Base-by-base conservation (phyloP, 2,329 filamentous ascomycete species). In the Delphinella strobiligena region DNA sequence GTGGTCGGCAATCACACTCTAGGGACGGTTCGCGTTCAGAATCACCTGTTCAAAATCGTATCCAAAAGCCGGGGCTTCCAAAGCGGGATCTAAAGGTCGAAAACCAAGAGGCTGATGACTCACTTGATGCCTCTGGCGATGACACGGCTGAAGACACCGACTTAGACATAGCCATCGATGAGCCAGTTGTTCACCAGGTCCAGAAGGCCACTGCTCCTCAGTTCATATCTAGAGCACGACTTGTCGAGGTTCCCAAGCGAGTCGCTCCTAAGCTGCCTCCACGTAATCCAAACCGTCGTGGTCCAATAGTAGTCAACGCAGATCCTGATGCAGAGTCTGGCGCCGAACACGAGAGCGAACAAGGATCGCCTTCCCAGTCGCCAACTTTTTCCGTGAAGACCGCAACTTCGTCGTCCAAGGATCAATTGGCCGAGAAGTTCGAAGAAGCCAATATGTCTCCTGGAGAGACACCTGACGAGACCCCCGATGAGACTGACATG, bases 231-330 rank as follows among this genome's bases (percentile, higher is more conserved):
- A 81, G 83, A 53, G 84, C 86, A 17, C 80, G 81, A 37, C 67
- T 95, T 37, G 84, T 95, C 19, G 87, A 77, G 34, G 93, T 95
- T 43, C 78, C 83, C 10, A 93, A 89, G 62, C 74, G 86, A 27
- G 61, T 79, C 1, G 75, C 85, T 1, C 86, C 88, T 1, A 78
- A 82, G 7, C 71, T 94, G 10, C 88, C 88, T 1, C 71, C 75
- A 3, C 71, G 87, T 35, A 93, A 82, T 54, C 81, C 85, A 1
- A 78, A 78, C 44, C 62, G 66, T 31, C 41, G 46, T 31, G 52
- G 52, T 17, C 52, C 54, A 15, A 48, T 61, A 17, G 58, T 60
- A 34, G 51, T 62, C 40, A 48, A 53, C 36, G 51, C 46, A 3
- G 53, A 54, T 7, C 44, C 34, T 8, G 40, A 19, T 27, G 30